phyloP scores from a whole-genome alignment of 257 asterid genomes.

The Nicotiana obtusifolia region DNA sequence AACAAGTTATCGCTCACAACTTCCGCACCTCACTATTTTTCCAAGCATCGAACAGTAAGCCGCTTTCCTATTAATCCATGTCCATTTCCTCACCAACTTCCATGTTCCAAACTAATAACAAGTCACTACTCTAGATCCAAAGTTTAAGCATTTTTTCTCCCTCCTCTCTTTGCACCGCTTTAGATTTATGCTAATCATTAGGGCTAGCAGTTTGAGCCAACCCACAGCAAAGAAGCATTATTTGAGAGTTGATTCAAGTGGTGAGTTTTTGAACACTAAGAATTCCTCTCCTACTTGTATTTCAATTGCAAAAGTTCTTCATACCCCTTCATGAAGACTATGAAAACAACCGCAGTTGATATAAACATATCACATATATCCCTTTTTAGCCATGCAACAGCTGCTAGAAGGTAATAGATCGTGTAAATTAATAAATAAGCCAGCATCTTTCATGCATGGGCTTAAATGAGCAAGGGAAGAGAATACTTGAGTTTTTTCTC shows the following conservation, averaged over 20 bases:
- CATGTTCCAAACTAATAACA: background rate
- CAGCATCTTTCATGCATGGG: background rate
- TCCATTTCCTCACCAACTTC: background rate
- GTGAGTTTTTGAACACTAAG: too few species aligned
- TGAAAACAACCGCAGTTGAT: background rate
- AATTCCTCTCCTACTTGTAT: too few species aligned
- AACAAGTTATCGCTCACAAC: background rate
- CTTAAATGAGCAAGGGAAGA: background rate
- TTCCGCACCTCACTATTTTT: background rate
- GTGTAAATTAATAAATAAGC: background rate
- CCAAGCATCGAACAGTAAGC: background rate
- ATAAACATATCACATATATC: background rate
- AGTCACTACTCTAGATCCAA: background rate
- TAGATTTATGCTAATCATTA: too few species aligned
- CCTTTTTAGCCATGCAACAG: background rate
- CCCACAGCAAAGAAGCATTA: too few species aligned
- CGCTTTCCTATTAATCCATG: background rate
- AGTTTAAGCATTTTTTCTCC: background rate
- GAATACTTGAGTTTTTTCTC: background rate
- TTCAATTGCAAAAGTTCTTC: background rate
- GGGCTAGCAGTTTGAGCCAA: too few species aligned
- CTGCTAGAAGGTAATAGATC: background rate
- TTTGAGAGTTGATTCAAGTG: too few species aligned
- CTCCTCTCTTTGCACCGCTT: too few species aligned
- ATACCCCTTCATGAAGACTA: background rate